Evolutionary conservation across 2,329 filamentous ascomycete genomes (phyloP).

Genomic region (Fusarium sp.): DNA sequence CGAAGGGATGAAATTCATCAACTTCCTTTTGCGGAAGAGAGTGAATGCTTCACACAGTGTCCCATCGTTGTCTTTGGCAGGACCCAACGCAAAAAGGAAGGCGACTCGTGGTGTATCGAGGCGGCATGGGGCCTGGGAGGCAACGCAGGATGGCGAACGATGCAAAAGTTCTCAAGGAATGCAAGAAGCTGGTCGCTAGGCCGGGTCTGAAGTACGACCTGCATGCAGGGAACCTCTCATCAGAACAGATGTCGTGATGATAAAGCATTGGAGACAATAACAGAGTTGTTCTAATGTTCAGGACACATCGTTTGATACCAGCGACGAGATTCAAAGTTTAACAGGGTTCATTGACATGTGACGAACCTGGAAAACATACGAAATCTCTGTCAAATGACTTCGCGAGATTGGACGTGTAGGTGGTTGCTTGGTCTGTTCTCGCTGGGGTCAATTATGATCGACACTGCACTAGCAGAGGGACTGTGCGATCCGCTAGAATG

Average conservation of each 20-base stretch:
- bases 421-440: constrained; percentile 1
- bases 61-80: constrained; percentile 16
- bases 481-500: background rate
- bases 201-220: constrained; percentile 11
- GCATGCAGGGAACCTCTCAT: constrained; percentile 23
- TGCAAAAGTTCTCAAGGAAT: constrained; percentile 43
- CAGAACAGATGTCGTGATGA: constrained; percentile 22
- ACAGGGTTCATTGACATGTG: background rate
- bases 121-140: constrained; percentile 6
- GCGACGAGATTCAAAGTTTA: background rate
- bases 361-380: background rate
- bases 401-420: background rate
- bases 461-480: constrained; percentile 9
- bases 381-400: background rate
- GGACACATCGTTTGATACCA: background rate
- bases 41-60: constrained; percentile 14
- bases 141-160: constrained; percentile 2
- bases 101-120: constrained; percentile 22
- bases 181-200: constrained; percentile 10
- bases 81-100: constrained; percentile 43
- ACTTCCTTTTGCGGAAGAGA: constrained; percentile 41
- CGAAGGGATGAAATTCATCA: constrained; percentile 30
- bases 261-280: constrained; percentile 17
- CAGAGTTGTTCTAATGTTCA: background rate
- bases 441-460: constrained; percentile 25